phyloP scores from a whole-genome alignment of 495 filamentous ascomycete species.

The Trichoderma virens region DNA sequence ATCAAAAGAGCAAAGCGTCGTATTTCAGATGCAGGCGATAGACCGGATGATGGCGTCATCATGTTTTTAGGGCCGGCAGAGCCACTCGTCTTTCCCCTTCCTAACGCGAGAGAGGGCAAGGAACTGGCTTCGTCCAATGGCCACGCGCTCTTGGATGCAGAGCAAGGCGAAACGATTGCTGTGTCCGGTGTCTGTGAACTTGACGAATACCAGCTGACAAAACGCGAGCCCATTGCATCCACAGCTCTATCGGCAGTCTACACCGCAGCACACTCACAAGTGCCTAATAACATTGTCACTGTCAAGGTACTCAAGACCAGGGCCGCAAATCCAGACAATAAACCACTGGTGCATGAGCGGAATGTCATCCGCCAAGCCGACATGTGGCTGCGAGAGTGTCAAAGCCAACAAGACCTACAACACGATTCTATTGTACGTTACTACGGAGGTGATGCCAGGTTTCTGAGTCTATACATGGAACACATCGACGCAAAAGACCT shows the following conservation, averaged over 20 bases:
- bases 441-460: constrained; percentile 42
- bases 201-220: constrained; percentile 38
- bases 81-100: constrained; percentile 33
- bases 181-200: constrained; percentile 34
- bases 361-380: constrained; percentile 44
- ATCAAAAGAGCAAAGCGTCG: constrained; percentile 24
- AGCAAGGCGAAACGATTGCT: constrained; percentile 32
- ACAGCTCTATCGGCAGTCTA: constrained; percentile 40
- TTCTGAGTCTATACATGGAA: constrained; percentile 44
- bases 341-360: constrained; percentile 30
- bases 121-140: constrained; percentile 34
- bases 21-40: constrained; percentile 18
- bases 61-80: constrained; percentile 38
- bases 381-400: constrained; percentile 42
- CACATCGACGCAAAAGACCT: constrained; percentile 41
- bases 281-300: constrained; percentile 37
- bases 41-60: constrained; percentile 36
- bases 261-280: constrained; percentile 37
- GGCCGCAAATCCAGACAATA: constrained; percentile 19
- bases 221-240: constrained; percentile 36
- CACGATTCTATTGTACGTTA: constrained; percentile 41
- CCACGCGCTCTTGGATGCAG: constrained; percentile 36
- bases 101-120: constrained; percentile 31
- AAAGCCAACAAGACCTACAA: constrained; percentile 36
- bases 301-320: constrained; percentile 44